phyloP scores from a whole-genome alignment of 345 rosid species.

The Brassica napus region DNA sequence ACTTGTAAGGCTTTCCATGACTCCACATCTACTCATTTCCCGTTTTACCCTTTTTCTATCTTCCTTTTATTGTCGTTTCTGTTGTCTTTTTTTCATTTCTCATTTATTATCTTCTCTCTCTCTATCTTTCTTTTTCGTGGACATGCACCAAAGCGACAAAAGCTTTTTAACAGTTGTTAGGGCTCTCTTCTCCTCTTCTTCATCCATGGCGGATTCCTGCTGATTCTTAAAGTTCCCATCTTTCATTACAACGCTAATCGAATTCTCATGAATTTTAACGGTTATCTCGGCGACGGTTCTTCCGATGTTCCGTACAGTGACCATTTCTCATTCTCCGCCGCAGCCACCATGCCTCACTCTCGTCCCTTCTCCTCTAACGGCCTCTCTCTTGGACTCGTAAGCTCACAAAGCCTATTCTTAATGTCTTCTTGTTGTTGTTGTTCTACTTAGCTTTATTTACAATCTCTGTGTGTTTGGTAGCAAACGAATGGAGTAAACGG shows the following conservation, averaged over 20 bases:
- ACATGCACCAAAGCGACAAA: conserved; percentile 44
- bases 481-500: conserved; percentile 39
- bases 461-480: background rate
- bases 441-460: background rate
- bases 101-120: conserved; percentile 14
- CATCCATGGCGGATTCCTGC: conserved; percentile 37
- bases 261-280: conserved; percentile 43
- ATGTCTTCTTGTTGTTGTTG: background rate
- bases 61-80: conserved; percentile 16
- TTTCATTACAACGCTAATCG: background rate
- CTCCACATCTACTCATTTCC: conserved; percentile 62
- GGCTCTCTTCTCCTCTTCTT: conserved; percentile 31
- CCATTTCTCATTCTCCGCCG: conserved; percentile 27
- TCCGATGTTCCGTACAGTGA: conserved; percentile 38
- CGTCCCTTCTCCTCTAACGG: conserved; percentile 24
- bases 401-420: background rate
- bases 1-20: conserved; percentile 31
- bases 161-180: conserved; percentile 32
- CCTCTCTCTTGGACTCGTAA: conserved; percentile 52
- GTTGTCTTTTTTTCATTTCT: background rate
- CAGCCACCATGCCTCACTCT: conserved; percentile 16
- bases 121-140: conserved; percentile 3
- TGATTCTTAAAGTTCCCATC: background rate
- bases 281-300: conserved; percentile 31
- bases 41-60: background rate